phyloP scores from a whole-genome alignment of 139 green algal species.

The Penium margaritaceum region DNA sequence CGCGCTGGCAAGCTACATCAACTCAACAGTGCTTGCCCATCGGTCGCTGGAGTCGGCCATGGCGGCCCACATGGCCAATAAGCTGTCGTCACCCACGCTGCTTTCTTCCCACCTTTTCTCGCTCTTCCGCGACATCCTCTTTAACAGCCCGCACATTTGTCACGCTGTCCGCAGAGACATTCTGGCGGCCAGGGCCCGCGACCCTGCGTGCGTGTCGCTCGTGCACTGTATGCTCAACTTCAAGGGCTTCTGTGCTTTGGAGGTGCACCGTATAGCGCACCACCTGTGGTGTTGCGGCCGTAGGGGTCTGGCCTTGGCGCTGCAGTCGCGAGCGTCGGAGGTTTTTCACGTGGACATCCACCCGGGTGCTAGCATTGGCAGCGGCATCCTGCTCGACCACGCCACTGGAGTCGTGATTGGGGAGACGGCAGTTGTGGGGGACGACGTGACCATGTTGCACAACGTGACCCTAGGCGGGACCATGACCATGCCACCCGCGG shows the following conservation, averaged over 20 bases:
- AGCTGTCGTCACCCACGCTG: constrained; percentile 76
- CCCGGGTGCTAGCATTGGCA: constrained; percentile 40
- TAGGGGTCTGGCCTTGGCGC: constrained; percentile 33
- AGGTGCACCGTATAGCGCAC: constrained; percentile 48
- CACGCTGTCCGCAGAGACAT: constrained; percentile 42
- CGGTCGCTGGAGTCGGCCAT: constrained; percentile 68
- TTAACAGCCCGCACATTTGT: background rate
- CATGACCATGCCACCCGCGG: constrained; percentile 48
- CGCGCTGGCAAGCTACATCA: constrained; percentile 77
- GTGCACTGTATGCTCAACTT: constrained; percentile 49
- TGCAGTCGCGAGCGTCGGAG: constrained; percentile 46
- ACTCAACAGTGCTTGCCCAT: constrained; percentile 86
- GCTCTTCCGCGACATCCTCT: constrained; percentile 55
- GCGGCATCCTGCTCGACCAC: constrained; percentile 48
- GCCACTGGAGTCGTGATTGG: constrained; percentile 53
- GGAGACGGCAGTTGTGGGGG: constrained; percentile 51
- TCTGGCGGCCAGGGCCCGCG: constrained; percentile 50
- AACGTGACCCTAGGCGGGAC: constrained; percentile 54
- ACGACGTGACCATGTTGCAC: constrained; percentile 52
- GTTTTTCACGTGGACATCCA: constrained; percentile 51
- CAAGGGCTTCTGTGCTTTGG: constrained; percentile 55
- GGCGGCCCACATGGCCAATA: constrained; percentile 86
- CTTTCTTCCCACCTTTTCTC: constrained; percentile 81
- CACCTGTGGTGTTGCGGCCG: constrained; percentile 44
- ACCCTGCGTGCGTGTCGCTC: constrained; percentile 50